Percentiles rank a stretch among this genome's conserved stretches.
Evolutionary conservation across 78 protist species (phyloP).

Genomic region (Polysphondylium violaceum): DNA sequence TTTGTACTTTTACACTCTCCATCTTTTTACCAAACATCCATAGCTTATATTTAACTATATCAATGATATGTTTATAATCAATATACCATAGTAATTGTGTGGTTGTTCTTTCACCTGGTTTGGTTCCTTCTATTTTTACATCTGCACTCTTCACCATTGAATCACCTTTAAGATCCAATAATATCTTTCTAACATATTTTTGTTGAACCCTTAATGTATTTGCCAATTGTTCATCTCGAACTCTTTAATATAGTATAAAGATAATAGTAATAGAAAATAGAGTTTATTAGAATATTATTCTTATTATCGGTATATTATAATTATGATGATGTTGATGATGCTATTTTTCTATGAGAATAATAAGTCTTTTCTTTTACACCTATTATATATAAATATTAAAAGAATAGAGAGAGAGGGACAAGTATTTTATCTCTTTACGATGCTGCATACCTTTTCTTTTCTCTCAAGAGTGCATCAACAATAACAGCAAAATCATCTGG

Average conservation of each 20-base stretch:
- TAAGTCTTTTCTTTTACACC: no score
- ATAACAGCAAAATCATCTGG: constrained; percentile 50
- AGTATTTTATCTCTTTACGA: no score
- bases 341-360: no score
- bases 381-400: no score
- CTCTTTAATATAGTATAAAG: constrained; percentile 22
- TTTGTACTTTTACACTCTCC: constrained; percentile 28
- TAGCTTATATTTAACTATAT: constrained; percentile 35
- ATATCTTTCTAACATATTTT: constrained; percentile 38
- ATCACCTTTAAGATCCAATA: constrained; percentile 34
- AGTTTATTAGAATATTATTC: not conserved
- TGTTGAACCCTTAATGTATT: constrained; percentile 12
- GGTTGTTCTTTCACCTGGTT: constrained; percentile 48
- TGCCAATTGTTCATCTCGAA: constrained; percentile 59
- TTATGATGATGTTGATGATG: not conserved
- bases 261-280: not conserved
- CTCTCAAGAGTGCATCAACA: constrained; percentile 58
- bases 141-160: constrained; percentile 42
- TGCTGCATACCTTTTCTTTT: constrained; percentile 63
- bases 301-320: not conserved
- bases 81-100: constrained; percentile 51
- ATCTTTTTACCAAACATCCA: constrained; percentile 45
- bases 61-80: constrained; percentile 45
- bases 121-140: constrained; percentile 25
- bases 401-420: no score